phyloP scores from a whole-genome alignment of 805 yeast species.

The Sungouiozyma ichnusensis region DNA sequence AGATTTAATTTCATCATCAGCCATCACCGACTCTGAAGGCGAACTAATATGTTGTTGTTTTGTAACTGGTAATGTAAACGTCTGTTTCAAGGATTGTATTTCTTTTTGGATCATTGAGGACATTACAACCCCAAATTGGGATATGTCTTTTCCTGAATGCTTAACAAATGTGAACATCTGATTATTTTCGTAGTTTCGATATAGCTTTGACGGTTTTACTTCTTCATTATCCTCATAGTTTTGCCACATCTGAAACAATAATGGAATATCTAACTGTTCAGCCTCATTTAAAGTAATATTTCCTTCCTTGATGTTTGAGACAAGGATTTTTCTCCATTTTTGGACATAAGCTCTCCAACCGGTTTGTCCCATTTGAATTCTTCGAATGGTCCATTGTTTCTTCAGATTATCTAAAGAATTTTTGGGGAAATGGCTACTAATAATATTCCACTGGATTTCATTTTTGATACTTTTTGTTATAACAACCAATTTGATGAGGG shows the following conservation, averaged over 20 bases:
- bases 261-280: conserved; percentile 38
- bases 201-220: conserved; percentile 11
- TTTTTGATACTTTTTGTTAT: conserved; percentile 53
- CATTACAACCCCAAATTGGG: conserved; percentile 37
- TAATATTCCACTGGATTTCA: conserved; percentile 56
- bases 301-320: conserved; percentile 49
- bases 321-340: conserved; percentile 58
- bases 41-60: conserved; percentile 8
- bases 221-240: conserved; percentile 33
- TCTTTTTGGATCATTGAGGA: conserved; percentile 68
- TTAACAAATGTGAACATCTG: conserved; percentile 35
- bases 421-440: conserved; percentile 38
- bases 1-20: conserved; percentile 21
- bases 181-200: conserved; percentile 38
- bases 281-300: conserved; percentile 40
- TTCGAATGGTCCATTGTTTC: conserved; percentile 53
- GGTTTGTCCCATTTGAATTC: conserved; percentile 48
- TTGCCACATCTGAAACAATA: conserved; percentile 57
- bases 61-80: conserved; percentile 28
- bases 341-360: conserved; percentile 44
- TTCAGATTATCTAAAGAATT: conserved; percentile 37
- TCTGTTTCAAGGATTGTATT: conserved; percentile 35
- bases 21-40: conserved; percentile 6
- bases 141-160: conserved; percentile 18
- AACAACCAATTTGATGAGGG: conserved; percentile 53